Evolutionary conservation across 768 basidiomycete genomes (phyloP), one percentile per base, ranked within the genome.

Genomic region (Kwoniella newhampshirensis): DNA sequence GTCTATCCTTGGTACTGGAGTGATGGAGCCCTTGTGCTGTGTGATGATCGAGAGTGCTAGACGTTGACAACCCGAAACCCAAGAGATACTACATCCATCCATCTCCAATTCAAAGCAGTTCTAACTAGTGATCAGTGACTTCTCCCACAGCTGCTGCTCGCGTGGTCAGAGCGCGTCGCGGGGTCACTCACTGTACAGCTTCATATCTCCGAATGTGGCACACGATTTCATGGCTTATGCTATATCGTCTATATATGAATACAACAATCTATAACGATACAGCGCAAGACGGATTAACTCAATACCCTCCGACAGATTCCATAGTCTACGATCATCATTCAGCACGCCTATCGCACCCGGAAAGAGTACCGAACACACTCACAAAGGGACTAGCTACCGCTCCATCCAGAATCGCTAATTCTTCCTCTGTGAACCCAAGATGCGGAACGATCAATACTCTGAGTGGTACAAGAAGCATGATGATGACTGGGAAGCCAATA

Each of bases 401-500:
- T 1, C 88, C 87, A 72, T 96, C 93, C n/a, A 97, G 81, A 20
- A 91, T 86, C 1, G 80, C 80, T 36, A 98, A 77, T 69, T 96
- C 93, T 59, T 87, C 87, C 2, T 75, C 67, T 0, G 86, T 86
- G 72, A 96, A 92, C 32, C 70, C 67, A 40, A 93, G 76, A 18
- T 80, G 80, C 0, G 92, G 90, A 13, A 94, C 80, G n/a, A 88
- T 63, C 55, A 81, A 78, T 23, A 83, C 81, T 44, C 92, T 82
- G 12, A 92, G 59, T 0, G 92, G 93, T 21, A 94, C 80, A 13
- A 96, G 81, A 36, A 89, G 75, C 72, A 89, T 82, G 68, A 94
- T 92, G 66, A 96, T 84, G 48, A 94, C 81, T 0, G 92, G 91
- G 74, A 96, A 96, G 0, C 87, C 90, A 57, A 94, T 91, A 3